phyloP scores from a whole-genome alignment of 768 basidiomycete species.

The Hirschioporus abietinus region DNA sequence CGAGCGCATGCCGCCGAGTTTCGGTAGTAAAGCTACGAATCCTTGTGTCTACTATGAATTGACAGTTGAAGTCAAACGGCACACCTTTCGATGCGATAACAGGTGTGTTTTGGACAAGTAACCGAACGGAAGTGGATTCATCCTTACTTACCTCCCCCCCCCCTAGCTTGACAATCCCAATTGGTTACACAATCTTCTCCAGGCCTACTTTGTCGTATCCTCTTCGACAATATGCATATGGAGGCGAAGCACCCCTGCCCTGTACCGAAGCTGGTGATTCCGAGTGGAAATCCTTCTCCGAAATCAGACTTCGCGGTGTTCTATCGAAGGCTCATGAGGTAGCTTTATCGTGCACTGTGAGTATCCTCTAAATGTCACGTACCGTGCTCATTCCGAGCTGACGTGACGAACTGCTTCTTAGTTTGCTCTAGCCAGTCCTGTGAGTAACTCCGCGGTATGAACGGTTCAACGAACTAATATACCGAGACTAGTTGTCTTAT shows the following conservation, averaged over 20 bases:
- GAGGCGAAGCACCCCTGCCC: conserved; percentile 24
- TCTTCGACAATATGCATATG: conserved; percentile 30
- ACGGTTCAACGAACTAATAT: conserved; percentile 2
- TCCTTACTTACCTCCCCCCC: neutral
- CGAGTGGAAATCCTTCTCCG: conserved; percentile 32
- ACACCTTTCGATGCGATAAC: conserved; percentile 43
- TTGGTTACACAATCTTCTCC: conserved; percentile 28
- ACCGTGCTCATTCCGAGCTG: conserved; percentile 21
- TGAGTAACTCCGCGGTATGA: conserved; percentile 17
- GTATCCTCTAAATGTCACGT: conserved; percentile 18
- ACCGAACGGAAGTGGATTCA: neutral
- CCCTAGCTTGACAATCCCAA: conserved; percentile 26
- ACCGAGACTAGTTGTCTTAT: conserved; percentile 37
- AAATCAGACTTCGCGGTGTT: conserved; percentile 28
- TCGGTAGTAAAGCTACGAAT: conserved; percentile 48
- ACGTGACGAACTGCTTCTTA: conserved; percentile 17
- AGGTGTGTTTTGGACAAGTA: conserved; percentile 31
- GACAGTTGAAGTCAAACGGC: conserved; percentile 43
- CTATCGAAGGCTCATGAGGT: conserved; percentile 27
- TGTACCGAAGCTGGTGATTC: conserved; percentile 35
- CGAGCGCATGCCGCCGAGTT: conserved; percentile 43
- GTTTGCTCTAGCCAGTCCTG: conserved; percentile 49
- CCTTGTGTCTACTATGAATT: conserved; percentile 54
- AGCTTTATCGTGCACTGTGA: neutral
- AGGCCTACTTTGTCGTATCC: conserved; percentile 30